Evolutionary conservation across 257 asterid genomes (phyloP).

Genomic region (Linderniella brevidens): DNA sequence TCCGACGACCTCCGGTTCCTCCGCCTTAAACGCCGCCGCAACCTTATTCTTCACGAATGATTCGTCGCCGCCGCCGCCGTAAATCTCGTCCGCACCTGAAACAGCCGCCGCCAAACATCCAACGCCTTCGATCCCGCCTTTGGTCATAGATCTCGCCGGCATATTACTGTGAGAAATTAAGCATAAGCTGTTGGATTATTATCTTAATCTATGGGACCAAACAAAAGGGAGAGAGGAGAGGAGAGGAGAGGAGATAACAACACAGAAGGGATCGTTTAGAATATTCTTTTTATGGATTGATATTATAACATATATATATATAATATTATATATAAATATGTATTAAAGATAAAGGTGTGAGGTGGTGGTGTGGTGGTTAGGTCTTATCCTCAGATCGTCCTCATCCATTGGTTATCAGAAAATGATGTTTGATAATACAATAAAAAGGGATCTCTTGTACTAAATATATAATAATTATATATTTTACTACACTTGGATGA

Average conservation of each 20-base stretch:
- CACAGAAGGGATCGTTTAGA: slow-evolving; percentile 7
- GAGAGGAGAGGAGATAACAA: no score
- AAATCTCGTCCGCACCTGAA: slow-evolving; percentile 19
- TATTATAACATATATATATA: slow-evolving; percentile 10
- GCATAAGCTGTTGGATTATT: no score
- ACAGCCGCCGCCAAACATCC: slow-evolving; percentile 18
- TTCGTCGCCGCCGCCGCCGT: slow-evolving; percentile 14
- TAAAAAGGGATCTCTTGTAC: background rate
- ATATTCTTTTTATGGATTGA: slow-evolving; percentile 25
- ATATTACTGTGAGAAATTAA: slow-evolving; percentile 10
- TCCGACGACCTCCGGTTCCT: slow-evolving; percentile 7
- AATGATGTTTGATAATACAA: background rate
- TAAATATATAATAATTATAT: background rate
- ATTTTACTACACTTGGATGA: no score
- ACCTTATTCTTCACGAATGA: slow-evolving; percentile 16
- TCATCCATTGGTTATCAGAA: slow-evolving; percentile 13
- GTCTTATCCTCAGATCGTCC: slow-evolving; percentile 53
- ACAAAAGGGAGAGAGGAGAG: no score
- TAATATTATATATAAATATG: background rate
- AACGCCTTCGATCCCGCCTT: slow-evolving; percentile 15
- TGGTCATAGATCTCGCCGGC: slow-evolving; percentile 28
- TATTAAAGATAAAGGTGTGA: background rate
- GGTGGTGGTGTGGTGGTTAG: slow-evolving; percentile 17
- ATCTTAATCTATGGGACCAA: no score
- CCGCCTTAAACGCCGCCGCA: slow-evolving; percentile 14